Conservation (phyloP, 2,329 filamentous ascomycete species). For the Aspergillus phoenicis region DNA sequence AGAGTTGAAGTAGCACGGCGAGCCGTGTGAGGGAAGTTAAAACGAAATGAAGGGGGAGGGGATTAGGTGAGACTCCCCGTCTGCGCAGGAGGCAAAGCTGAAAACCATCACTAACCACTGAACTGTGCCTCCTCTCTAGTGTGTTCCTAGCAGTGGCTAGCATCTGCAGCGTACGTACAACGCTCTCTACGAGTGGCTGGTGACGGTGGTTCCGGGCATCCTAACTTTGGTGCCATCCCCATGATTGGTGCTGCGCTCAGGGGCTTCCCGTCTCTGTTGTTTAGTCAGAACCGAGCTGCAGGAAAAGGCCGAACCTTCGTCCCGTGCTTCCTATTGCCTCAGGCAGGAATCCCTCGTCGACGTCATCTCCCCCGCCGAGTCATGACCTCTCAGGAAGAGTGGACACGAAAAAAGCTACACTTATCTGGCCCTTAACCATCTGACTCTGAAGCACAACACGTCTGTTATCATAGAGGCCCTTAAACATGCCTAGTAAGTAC, state of each 20-base stretch:
- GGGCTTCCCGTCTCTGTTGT: neutral
- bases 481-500: neutral
- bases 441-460: neutral
- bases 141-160: neutral
- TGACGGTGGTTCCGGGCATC: neutral
- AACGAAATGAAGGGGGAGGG: slow-evolving; percentile 3
- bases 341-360: neutral
- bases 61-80: slow-evolving; percentile 7
- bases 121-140: neutral
- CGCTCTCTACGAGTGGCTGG: slow-evolving; percentile 1
- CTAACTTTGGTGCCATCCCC: neutral
- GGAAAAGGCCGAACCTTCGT: neutral
- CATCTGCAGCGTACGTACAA: neutral
- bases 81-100: slow-evolving; percentile 2
- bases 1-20: neutral
- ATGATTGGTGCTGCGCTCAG: neutral
- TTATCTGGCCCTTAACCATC: neutral
- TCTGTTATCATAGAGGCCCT: neutral
- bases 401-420: neutral
- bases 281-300: neutral
- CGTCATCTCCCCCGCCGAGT: neutral
- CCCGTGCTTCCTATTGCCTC: neutral
- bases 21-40: neutral
- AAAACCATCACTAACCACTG: neutral
- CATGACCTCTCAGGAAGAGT: neutral